Evolutionary conservation across 257 asterid species (phyloP).

Genomic region (Lithospermum erythrorhizon): DNA sequence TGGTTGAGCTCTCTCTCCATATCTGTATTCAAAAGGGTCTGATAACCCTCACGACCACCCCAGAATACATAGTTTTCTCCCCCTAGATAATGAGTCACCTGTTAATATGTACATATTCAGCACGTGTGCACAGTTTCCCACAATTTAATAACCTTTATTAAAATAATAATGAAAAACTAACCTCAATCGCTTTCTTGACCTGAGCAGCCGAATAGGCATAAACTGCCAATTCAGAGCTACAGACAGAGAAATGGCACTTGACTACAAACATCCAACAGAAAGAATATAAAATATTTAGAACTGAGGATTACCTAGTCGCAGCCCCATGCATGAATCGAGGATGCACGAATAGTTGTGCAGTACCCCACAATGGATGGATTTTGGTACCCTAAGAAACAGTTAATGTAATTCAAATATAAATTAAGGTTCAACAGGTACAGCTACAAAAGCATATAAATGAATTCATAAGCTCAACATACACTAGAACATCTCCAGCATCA

Average conservation of each 20-base stretch:
- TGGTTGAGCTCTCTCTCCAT: slow-evolving; percentile 95
- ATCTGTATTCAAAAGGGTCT: slow-evolving; percentile 84
- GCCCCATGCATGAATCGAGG: slow-evolving; percentile 98
- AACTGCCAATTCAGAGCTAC: slow-evolving; percentile 76
- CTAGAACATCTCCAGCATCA: background rate
- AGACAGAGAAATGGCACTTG: slow-evolving; percentile 8
- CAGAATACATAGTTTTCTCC: slow-evolving; percentile 96
- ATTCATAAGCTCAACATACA: background rate
- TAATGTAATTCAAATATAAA: background rate
- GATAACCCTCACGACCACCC: slow-evolving; percentile 99
- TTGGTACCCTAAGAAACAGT: slow-evolving; percentile 42
- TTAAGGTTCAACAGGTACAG: background rate
- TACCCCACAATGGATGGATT: slow-evolving; percentile 90
- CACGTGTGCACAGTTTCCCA: slow-evolving; percentile 3
- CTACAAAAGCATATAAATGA: background rate
- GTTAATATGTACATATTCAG: slow-evolving; percentile 8
- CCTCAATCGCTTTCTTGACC: slow-evolving; percentile 96
- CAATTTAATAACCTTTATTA: slow-evolving; percentile 5
- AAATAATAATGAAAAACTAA: slow-evolving; percentile 13
- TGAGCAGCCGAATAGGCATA: slow-evolving; percentile 81
- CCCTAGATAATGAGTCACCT: slow-evolving; percentile 96
- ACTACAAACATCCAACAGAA: background rate
- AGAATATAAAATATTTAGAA: background rate
- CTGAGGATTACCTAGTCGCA: slow-evolving; percentile 66
- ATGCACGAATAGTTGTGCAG: slow-evolving; percentile 82